Conservation (phyloP, 78 protist genomes). For the Tieghemostelium lacteum region DNA sequence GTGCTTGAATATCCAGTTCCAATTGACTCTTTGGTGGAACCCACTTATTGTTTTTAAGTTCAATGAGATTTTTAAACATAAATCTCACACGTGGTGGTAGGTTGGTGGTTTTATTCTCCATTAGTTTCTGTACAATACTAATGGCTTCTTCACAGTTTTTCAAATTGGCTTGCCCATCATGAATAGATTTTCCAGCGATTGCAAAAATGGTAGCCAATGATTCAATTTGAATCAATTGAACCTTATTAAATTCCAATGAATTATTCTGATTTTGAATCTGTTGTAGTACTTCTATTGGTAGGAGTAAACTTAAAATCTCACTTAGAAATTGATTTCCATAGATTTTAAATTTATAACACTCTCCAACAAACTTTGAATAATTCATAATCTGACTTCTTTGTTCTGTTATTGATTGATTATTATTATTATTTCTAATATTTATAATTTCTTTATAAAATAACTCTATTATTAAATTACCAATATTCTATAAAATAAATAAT, state of each 20-base stretch:
- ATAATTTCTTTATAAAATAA: background rate
- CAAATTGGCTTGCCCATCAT: background rate
- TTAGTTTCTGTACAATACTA: conserved; percentile 14
- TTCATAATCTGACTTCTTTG: conserved; percentile 5
- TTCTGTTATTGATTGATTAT: background rate
- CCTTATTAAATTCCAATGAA: background rate
- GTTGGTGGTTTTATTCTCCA: conserved; percentile 10
- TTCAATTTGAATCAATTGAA: conserved; percentile 33
- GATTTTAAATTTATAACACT: conserved; percentile 31
- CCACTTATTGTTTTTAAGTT: conserved; percentile 48
- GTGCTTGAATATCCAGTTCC: conserved; percentile 10
- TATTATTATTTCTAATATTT: background rate
- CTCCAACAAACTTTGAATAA: conserved; percentile 32
- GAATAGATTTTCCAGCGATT: conserved; percentile 28
- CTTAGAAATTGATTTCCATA: background rate
- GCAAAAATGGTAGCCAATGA: conserved; percentile 14
- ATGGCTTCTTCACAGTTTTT: background rate
- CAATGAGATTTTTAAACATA: conserved; percentile 63
- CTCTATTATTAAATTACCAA: background rate
- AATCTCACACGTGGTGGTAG: conserved; percentile 61
- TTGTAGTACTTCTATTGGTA: conserved; percentile 25
- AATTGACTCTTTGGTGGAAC: background rate
- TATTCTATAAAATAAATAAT: background rate
- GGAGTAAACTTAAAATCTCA: background rate
- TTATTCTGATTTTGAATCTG: background rate